phyloP scores from a whole-genome alignment of 257 asterid species.

The Solanum lycopersicoides region DNA sequence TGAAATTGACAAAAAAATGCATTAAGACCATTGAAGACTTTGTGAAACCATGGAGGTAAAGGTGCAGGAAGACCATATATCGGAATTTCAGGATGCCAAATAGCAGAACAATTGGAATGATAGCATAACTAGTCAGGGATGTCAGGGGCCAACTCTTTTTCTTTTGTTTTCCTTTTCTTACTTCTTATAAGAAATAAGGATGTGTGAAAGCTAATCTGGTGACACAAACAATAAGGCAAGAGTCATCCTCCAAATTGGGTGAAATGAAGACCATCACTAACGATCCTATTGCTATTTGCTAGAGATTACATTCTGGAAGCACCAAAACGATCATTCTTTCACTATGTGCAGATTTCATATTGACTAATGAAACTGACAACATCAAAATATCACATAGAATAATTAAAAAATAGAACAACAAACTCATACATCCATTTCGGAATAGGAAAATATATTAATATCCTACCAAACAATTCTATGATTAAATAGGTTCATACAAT shows the following conservation, averaged over 20 bases:
- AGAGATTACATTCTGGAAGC: not conserved
- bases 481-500: not conserved
- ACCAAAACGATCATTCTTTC: not conserved
- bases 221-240: not conserved
- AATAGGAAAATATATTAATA: not conserved
- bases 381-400: not conserved
- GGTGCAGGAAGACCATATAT: not conserved
- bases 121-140: not conserved
- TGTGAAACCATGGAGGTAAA: not conserved
- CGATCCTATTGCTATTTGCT: not conserved
- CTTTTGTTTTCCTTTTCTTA: not conserved
- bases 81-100: not conserved
- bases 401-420: not conserved
- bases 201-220: not conserved
- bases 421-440: not conserved
- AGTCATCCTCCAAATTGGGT: not conserved
- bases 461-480: not conserved
- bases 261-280: not conserved
- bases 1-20: not conserved
- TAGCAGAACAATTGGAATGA: not conserved
- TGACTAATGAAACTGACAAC: not conserved
- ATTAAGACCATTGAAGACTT: not conserved
- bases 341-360: not conserved
- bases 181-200: not conserved
- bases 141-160: not conserved